A percentile compares a stretch with the other conserved stretches of the same genome.
These are phyloP conservation scores for Pythium dissimile DNA, from an alignment of 352 stramenopile species.

Conservation along the genomic window DNA sequence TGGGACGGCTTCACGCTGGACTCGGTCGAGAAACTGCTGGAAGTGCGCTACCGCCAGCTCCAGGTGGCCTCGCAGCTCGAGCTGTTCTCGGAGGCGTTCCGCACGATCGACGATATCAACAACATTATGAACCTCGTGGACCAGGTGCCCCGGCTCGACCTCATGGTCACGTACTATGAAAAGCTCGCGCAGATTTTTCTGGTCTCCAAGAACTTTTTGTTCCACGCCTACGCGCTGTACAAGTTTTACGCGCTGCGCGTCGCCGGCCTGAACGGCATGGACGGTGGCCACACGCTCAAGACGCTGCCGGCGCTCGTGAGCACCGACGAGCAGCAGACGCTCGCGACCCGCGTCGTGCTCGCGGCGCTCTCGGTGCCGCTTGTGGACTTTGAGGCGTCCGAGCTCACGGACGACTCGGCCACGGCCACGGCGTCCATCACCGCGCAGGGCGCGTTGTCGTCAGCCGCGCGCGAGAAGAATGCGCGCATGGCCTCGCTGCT, in stretches of 20 bases:
- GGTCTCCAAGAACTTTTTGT: conserved; percentile 96
- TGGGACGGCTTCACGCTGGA: conserved; percentile 97
- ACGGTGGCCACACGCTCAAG: conserved; percentile 34
- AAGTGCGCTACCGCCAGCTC: conserved; percentile 97
- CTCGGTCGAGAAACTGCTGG: conserved; percentile 93
- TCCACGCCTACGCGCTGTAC: conserved; percentile 96
- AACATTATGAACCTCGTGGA: conserved; percentile 92
- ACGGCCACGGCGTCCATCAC: no score
- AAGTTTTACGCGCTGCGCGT: conserved; percentile 94
- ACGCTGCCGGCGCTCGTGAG: conserved; percentile 50
- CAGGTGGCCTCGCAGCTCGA: conserved; percentile 94
- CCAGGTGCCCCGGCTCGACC: conserved; percentile 89
- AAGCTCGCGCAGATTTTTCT: conserved; percentile 97
- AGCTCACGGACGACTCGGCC: conserved; percentile 47
- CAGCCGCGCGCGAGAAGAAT: conserved; percentile 89
- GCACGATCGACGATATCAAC: conserved; percentile 99
- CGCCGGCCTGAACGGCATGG: conserved; percentile 74
- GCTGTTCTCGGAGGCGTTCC: conserved; percentile 97
- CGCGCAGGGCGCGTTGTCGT: conserved; percentile 46
- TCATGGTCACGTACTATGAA: conserved; percentile 98
- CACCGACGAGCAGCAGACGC: conserved; percentile 71
- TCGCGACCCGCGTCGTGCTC: conserved; percentile 91
- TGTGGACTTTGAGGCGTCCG: conserved; percentile 60
- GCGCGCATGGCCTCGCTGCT: conserved; percentile 93
- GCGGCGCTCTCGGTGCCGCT: conserved; percentile 93